Base-by-base conservation (phyloP, 257 asterid species). In the Rehmannia glutinosa region DNA sequence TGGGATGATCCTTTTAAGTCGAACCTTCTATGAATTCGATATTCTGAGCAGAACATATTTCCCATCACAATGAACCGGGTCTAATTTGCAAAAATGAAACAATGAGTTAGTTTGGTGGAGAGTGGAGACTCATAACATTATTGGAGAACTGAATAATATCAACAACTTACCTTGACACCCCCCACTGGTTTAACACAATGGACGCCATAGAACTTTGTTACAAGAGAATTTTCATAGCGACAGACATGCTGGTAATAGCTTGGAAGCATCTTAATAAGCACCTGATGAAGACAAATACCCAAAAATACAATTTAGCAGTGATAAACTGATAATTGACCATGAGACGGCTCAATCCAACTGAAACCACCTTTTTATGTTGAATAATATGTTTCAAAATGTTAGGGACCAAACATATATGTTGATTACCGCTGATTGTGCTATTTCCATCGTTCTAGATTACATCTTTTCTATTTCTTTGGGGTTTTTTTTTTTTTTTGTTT, bases 121-220 rank as follows among this genome's bases (percentile, higher is more conserved):
- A 72, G 9, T 23, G 20, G 32, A 23, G 13, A 47, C 10, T 25
- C 2, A 33, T 45, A 16, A 42, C 49, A 53, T n/a, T 64, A 54
- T 17, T 1, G 10, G 43, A 24, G 24, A 78, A 62, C 23, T 58
- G 36, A 57, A 43, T 24, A 50, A 32, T 13, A 63, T 62, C 53
- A 19, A 60, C 28, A 0, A 70, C 49, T 43, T 78, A 94, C 99
- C 96, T 94, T 94, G 17, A 89, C 84, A 10, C 99, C 97, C 6
- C 98, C 98, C 15, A 89, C 89, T 27, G 98, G 98, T 81, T 94
- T 94, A 66, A 94, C 97, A 68, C 99, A 94, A 71, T 94, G 99
- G 68, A 94, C 98, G 1, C 99, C 98, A 27, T 38, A 94, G 77
- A 94, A 94, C 81, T 91, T 94, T 0, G 99, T 87, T 35, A 94